Evolutionary conservation across 495 filamentous ascomycete genomes (phyloP), one percentile per base, ranked within the genome.

Genomic region (Aspergillus incahuasiensis): DNA sequence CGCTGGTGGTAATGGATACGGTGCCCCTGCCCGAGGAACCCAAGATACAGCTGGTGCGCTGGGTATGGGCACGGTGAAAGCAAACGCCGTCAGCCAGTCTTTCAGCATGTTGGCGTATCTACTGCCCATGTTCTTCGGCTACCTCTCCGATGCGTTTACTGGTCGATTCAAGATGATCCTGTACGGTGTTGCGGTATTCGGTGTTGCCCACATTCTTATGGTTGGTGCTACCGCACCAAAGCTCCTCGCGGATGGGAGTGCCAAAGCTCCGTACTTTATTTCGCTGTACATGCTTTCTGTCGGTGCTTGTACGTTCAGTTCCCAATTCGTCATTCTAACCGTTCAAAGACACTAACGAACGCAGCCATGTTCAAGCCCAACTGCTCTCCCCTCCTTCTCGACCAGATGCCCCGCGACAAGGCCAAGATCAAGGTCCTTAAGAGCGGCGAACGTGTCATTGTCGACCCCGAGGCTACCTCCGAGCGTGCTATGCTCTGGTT

Each of bases 201-300:
- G 86, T 62, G 38, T 85, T 49, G 83, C 83, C n/a, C 84, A 88
- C 63, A 67, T 86, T 30, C 75, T 89, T 64, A 70, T 87, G 41
- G 68, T 75, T 50, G 80, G 81, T n/a, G 85, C 83, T 11, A 70
- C 84, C 13, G 84, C 82, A 45, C 62, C 71, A 7, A 74, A 86
- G 2, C 72, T 89, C n/a, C 73, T 50, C n/a, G 48, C 48, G 0
- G 40, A 40, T 50, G 48, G 48, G 1, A 13, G 20, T 50, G 48
- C 48, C 3, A 50, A 50, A 34, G 48, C 70, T 0, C 82, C 82
- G 6, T 87, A 80, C 62, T 78, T 86, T 56, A 57, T 86, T 30
- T 76, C 78, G 6, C 68, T 87, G 13, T 74, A 72, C 39, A 21
- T 73, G 19, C 54, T 75, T 18, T 62, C 69, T 2, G 9, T 72